Conservation (phyloP, 192 early-diverging fungal genomes). For the Endogone sp. region DNA sequence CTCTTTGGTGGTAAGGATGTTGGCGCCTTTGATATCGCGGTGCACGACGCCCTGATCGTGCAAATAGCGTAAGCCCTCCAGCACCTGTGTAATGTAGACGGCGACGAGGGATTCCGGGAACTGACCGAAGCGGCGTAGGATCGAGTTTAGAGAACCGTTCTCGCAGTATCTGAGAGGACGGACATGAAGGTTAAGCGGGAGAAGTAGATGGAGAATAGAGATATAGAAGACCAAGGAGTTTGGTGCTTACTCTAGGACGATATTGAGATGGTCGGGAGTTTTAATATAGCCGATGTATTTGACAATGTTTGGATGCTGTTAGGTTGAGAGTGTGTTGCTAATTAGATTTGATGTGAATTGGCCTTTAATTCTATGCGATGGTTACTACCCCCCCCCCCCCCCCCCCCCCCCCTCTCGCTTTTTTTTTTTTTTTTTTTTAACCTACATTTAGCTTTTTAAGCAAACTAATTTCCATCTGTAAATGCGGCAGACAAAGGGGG, state of each 20-base stretch:
- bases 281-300: conserved; percentile 81
- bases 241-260: conserved; percentile 80
- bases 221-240: neutral
- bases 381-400: no score
- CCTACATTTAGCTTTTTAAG: conserved; percentile 44
- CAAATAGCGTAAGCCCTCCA: conserved; percentile 94
- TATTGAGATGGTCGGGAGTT: conserved; percentile 67
- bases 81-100: conserved; percentile 94
- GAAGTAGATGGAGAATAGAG: neutral
- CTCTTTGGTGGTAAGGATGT: conserved; percentile 85
- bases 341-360: no score
- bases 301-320: conserved; percentile 81
- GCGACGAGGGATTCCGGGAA: conserved; percentile 89
- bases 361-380: no score
- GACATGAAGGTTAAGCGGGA: neutral
- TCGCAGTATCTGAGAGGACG: conserved; percentile 60
- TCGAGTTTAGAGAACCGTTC: conserved; percentile 88
- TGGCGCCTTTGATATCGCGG: conserved; percentile 96
- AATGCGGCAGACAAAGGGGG: neutral
- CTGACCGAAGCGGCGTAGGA: conserved; percentile 81
- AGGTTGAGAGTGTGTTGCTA: conserved; percentile 82
- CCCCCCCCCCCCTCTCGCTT: no score
- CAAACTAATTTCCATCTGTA: conserved; percentile 49
- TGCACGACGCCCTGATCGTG: conserved; percentile 94
- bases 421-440: no score